Base-by-base conservation (phyloP, 2,329 filamentous ascomycete species). In the Sporothrix brasiliensis region DNA sequence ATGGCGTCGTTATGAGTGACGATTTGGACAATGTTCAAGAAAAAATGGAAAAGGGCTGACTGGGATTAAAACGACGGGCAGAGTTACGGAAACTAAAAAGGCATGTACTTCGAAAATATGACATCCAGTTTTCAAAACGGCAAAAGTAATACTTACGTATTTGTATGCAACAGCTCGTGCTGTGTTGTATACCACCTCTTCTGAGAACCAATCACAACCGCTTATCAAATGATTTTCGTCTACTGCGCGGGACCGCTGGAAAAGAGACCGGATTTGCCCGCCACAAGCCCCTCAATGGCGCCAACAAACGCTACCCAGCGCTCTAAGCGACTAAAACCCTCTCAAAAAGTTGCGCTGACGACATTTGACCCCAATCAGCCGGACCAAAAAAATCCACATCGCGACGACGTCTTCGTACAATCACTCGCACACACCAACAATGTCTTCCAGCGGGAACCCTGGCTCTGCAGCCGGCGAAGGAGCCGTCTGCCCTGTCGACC, bases 401-500 rank as follows among this genome's bases (percentile, higher is more conserved):
- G 2, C 16, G 16, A 19, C 6, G 21, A 11, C 16, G 39, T 16
- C 19, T 10, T 41, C 56, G n/a, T 13, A 49, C n/a, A 21, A 16
- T n/a, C 49, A n/a, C 16, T 14, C 50, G 19, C 30, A 27, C 65
- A 54, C 34, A 63, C 24, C 10, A 34, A 67, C 49, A 1, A 68
- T 68, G 66, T n/a, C 66, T 30, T 13, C 52, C 7, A 30, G 30
- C 65, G 67, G 34, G 58, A 50, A 58, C 53, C 19, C 65, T n/a
- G 49, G 49, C 50, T 54, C 53, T 49, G 7, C 49, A 50, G 49
- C 49, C 16, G 53, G 41, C 47, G 61, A 24, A 6, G n/a, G 39
- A 27, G 69, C 73, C 70, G 69, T 72, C 71, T 98, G 95, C 77
- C 95, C 95, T 5, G 93, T 98, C 77, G 94, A 98, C 81, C 91